Evolutionary conservation across 73 alveolate species (phyloP), one percentile per base, ranked within the genome.

Genomic region (Paramecium pentaurelia): DNA sequence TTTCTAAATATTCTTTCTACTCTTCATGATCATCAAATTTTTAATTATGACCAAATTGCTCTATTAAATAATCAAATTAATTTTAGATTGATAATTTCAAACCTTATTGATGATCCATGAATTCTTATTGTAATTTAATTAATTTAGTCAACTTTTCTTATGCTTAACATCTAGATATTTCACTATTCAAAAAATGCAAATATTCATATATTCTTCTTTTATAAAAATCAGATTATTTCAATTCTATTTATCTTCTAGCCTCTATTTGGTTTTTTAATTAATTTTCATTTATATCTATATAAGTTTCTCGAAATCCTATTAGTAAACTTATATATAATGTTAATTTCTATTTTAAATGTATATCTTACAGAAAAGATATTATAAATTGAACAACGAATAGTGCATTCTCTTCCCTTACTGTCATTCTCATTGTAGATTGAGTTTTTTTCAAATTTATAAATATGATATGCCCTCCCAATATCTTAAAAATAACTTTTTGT

Each of bases 291-390:
- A 75, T 4, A 36, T 42, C 14, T 38, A 25, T 75, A 25, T 34
- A 38, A 6, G 88, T 36, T 75, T 75, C 88, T 8, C 88, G 20
- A 75, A 75, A 75, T 38, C 88, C 88, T 12, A 75, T 16, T 36
- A 75, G 9, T 25, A 75, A 36, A n/a, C 68, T 38, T 16, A 30
- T 9, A 42, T 36, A 75, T 38, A 75, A 25, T 9, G 38, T 30
- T 36, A 42, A 42, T 75, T 75, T 75, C 88, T 75, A 75, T 10
- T 16, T 40, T 64, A 64, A 64, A 27, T 64, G 20, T 14, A 64
- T 20, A 64, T 34, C 36, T 14, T 64, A 34, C 84, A 28, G 28
- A 28, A 9, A 54, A 54, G 32, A 54, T 54, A 64, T 64, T 64
- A 10, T 64, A 64, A 64, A 64, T 12, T 0, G 51, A 28, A 32